Conservation (phyloP, 495 filamentous ascomycete genomes). For the Lophiostoma macrostomum region DNA sequence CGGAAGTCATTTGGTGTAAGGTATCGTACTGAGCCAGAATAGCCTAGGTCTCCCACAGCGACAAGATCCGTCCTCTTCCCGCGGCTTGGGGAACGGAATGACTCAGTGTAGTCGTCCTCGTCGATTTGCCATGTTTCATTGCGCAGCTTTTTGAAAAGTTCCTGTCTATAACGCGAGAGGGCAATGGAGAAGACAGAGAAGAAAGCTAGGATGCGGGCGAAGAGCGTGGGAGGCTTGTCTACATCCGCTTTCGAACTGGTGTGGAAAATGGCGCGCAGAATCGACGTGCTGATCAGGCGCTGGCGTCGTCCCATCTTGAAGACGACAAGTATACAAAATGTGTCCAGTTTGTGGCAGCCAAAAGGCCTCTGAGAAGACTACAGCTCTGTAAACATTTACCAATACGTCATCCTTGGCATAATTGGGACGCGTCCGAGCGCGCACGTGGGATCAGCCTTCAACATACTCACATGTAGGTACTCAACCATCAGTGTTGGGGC, state of each 20-base stretch:
- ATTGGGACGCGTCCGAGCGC: too few relatives aligned
- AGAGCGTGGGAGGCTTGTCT: slow-evolving; percentile 19
- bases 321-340: too few relatives aligned
- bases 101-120: slow-evolving; percentile 53
- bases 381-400: too few relatives aligned
- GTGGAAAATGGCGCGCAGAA: slow-evolving; percentile 35
- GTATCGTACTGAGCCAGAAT: slow-evolving; percentile 53
- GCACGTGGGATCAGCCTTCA: too few relatives aligned
- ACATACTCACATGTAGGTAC: too few relatives aligned
- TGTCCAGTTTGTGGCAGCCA: too few relatives aligned
- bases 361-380: too few relatives aligned
- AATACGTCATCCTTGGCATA: too few relatives aligned
- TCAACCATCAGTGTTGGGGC: too few relatives aligned
- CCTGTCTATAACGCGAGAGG: slow-evolving; percentile 28
- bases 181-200: slow-evolving; percentile 34
- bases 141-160: slow-evolving; percentile 36
- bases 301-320: slow-evolving; percentile 31
- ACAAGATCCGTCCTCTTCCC: slow-evolving; percentile 39
- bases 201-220: slow-evolving; percentile 34
- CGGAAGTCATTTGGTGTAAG: neutral
- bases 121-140: slow-evolving; percentile 49
- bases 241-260: slow-evolving; percentile 4
- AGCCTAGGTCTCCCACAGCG: slow-evolving; percentile 56
- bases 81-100: slow-evolving; percentile 46
- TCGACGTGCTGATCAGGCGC: slow-evolving; percentile 29